Evolutionary conservation across 768 basidiomycete species (phyloP), one percentile per base, ranked within the genome.

Genomic region (Trametes gibbosa): DNA sequence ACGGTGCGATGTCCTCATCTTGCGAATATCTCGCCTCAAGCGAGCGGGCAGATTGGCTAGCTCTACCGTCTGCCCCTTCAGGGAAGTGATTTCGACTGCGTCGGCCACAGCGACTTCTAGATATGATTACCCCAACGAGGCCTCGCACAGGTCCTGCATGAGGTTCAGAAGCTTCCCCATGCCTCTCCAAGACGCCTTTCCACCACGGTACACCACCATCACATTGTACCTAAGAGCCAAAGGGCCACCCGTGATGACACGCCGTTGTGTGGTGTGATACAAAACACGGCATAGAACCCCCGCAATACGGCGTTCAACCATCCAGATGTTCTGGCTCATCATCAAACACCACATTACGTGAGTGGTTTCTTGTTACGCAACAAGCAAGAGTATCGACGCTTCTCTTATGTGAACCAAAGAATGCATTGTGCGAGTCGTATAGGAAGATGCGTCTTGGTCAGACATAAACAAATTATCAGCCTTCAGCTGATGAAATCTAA

Each of bases 51-150:
- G n/a, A 3, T 23, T n/a, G 25, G 24, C 13, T 37, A 12, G 19
- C n/a, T 34, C 37, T 19, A 8, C 10, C 14, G 19, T 13, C 5
- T 37, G 23, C 27, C 19, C 55, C n/a, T 39, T 47, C 47, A 2
- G 27, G 47, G 27, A 29, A 23, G 25, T 10, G 21, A 24, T n/a
- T 19, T 2, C 47, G 27, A 41, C 55, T 42, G 47, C 55, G 55
- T 49, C 55, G 7, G 17, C 47, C 39, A 43, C 53, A 24, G 43
- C 12, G 46, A 49, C 47, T 50, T 56, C 55, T 50, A 50, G 47
- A 56, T 56, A 56, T 34, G 55, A 56, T 50, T n/a, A 32, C 13
- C 39, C 24, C 12, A 12, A 34, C n/a, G 5, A 25, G 7, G 40
- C 47, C 25, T 41, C 5, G 43, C 47, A 37, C 39, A 32, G 13